Evolutionary conservation across 2,329 filamentous ascomycete species (phyloP), one percentile per base, ranked within the genome.

Genomic region (Simplicillium aogashimaense): DNA sequence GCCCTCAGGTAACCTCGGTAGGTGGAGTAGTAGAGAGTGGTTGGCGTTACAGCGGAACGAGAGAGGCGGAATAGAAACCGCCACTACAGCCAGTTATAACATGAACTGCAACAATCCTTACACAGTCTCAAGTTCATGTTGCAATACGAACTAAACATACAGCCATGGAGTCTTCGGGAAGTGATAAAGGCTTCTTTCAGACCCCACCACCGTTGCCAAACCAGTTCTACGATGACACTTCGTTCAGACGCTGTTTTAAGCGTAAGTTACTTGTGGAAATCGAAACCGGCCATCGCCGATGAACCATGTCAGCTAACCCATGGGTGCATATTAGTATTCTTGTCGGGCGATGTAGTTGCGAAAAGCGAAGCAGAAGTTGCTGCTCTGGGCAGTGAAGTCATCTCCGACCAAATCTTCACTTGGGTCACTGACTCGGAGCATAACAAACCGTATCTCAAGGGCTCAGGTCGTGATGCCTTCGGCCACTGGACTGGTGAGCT

Each of bases 121-220:
- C 20, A 25, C 20, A 9, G n/a, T n/a, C n/a, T n/a, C n/a, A n/a
- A n/a, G n/a, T n/a, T n/a, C 9, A 25, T 9, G 20, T 25, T 25
- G 9, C 6, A 25, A 5, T 25, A 25, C 20, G 20, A 9, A 25
- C 20, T 25, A 9, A 5, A 5, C 20, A 7, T 8, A 8, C n/a
- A 33, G 43, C 17, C 14, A 69, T 70, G 68, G 56, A 69, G 42
- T 53, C 64, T 3, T 67, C 68, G 11, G 61, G 61, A 38, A 56
- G 66, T 11, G 63, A 69, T 45, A 61, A 52, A 8, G 75, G 76
- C 43, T 78, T 77, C 57, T 74, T 80, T 47, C 76, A 78, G 48
- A 55, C 65, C 31, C 59, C 66, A 4, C 72, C 69, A 2, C 59
- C 66, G 9, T 53, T 80, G 35, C 59, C 55, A 12, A 80, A 79